phyloP scores from a whole-genome alignment of 257 asterid species.

The Plantago major region DNA sequence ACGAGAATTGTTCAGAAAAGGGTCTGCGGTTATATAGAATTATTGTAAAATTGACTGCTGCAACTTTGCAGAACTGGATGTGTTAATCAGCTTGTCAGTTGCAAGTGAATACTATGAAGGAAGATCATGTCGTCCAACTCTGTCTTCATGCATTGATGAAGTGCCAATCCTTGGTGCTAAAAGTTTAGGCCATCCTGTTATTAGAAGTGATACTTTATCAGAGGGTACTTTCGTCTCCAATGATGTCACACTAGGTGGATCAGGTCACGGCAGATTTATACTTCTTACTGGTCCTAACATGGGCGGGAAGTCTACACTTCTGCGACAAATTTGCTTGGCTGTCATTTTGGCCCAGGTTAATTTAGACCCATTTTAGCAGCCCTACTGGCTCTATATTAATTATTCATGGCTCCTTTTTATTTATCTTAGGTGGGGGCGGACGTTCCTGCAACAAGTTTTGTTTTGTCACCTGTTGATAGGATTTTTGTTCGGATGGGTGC shows the following conservation, averaged over 20 bases:
- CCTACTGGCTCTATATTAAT: constrained; percentile 7
- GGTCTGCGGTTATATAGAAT: constrained; percentile 4
- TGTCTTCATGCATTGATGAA: constrained; percentile 43
- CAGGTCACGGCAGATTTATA: constrained; percentile 62
- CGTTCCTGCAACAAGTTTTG: constrained; percentile 81
- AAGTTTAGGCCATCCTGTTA: constrained; percentile 85
- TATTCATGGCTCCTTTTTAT: constrained; percentile 26
- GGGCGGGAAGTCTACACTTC: constrained; percentile 98
- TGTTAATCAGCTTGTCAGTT: constrained; percentile 81
- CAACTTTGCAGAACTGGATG: constrained; percentile 80
- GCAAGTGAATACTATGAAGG: constrained; percentile 84
- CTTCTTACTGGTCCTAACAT: constrained; percentile 98
- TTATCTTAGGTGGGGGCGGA: constrained; percentile 79
- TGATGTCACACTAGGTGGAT: constrained; percentile 76
- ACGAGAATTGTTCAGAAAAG: background rate
- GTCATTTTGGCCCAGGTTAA: constrained; percentile 90
- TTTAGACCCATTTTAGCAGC: constrained; percentile 16
- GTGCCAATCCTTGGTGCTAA: constrained; percentile 60
- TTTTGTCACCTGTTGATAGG: constrained; percentile 69
- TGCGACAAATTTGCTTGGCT: constrained; percentile 93
- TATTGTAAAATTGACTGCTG: constrained; percentile 20
- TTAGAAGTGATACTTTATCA: constrained; percentile 68
- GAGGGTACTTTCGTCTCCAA: constrained; percentile 86
- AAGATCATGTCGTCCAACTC: constrained; percentile 67
- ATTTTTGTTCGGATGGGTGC: constrained; percentile 99